phyloP scores from a whole-genome alignment of 208 protist genomes.

The Crithidia brevicula region DNA sequence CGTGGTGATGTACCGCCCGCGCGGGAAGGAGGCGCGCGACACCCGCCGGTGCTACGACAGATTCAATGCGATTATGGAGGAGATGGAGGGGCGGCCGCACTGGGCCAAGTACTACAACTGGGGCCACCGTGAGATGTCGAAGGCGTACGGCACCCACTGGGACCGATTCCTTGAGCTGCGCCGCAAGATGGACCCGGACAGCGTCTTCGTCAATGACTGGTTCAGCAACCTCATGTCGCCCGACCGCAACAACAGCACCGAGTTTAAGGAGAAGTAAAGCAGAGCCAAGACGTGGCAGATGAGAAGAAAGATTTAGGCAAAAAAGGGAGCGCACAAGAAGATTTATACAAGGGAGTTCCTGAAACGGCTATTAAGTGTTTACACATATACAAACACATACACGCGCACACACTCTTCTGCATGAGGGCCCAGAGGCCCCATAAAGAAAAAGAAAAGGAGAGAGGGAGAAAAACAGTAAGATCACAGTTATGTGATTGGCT shows the following conservation, averaged over 20 bases:
- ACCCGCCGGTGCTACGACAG: conserved; percentile 66
- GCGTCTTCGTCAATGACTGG: conserved; percentile 77
- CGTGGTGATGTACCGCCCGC: conserved; percentile 86
- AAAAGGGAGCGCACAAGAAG: too few species aligned
- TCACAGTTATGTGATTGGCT: too few species aligned
- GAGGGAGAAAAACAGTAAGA: too few species aligned
- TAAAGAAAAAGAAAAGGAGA: too few species aligned
- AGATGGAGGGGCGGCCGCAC: conserved; percentile 75
- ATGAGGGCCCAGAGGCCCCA: too few species aligned
- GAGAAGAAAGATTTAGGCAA: too few species aligned
- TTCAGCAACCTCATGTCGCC: conserved; percentile 51
- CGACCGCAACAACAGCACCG: conserved; percentile 41
- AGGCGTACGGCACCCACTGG: conserved; percentile 66
- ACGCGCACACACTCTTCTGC: too few species aligned
- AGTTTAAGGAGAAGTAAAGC: conserved; percentile 18
- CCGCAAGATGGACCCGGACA: conserved; percentile 55
- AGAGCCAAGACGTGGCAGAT: too few species aligned
- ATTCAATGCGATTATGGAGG: conserved; percentile 61
- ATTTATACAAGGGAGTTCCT: too few species aligned
- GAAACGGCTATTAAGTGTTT: too few species aligned
- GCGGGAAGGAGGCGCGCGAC: conserved; percentile 51
- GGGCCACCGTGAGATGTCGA: conserved; percentile 38
- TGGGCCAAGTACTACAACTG: conserved; percentile 87
- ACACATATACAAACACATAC: too few species aligned
- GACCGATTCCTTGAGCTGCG: conserved; percentile 59